Conservation (phyloP, 805 yeast genomes). For the Komagataella ulmi region DNA sequence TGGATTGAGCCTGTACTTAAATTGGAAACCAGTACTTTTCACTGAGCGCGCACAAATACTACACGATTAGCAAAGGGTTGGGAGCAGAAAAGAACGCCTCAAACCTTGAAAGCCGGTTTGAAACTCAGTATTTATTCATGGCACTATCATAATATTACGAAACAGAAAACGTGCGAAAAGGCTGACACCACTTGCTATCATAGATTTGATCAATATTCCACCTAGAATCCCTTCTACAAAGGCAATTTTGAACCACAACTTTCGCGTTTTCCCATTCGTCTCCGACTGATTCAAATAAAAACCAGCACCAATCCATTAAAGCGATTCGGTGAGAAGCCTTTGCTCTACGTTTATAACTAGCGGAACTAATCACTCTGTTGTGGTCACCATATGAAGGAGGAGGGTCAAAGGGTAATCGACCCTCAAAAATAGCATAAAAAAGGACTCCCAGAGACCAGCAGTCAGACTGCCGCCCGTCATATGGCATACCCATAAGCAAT, state of each 20-base stretch:
- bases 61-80: not conserved
- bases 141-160: not conserved
- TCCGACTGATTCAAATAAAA: constrained; percentile 16
- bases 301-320: constrained; percentile 88
- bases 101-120: too few species aligned
- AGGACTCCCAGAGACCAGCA: constrained; percentile 93
- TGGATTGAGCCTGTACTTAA: not conserved
- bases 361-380: constrained; percentile 18
- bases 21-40: not conserved
- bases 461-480: constrained; percentile 86
- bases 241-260: constrained; percentile 32
- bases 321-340: constrained; percentile 84
- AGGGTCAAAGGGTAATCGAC: constrained; percentile 84
- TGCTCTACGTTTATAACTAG: constrained; percentile 31
- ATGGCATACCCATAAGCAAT: constrained; percentile 75
- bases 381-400: constrained; percentile 36
- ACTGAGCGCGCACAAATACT: not conserved
- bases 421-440: constrained; percentile 74
- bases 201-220: constrained; percentile 19
- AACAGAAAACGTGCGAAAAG: not conserved
- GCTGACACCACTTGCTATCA: constrained; percentile 18
- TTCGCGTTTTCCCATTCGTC: constrained; percentile 32
- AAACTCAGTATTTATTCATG: too few species aligned
- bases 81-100: too few species aligned
- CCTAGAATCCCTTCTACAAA: constrained; percentile 35